A percentile compares a stretch with the other conserved stretches of the same genome.
phyloP scores from a whole-genome alignment of 495 filamentous ascomycete genomes.

The Gamarada debralockiae region DNA sequence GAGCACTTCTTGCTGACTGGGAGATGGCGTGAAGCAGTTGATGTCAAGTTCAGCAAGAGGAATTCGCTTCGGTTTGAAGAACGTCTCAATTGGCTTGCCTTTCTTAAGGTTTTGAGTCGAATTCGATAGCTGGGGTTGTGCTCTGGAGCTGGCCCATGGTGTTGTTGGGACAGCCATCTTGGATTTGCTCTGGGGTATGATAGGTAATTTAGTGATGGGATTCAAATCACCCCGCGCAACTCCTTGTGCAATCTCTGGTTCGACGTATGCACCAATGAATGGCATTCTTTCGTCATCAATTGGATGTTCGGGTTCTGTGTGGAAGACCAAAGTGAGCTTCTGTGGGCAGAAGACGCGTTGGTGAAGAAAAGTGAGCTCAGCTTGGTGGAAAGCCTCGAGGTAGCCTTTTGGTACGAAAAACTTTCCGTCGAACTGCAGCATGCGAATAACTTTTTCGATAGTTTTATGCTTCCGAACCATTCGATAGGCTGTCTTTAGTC shows the following conservation, averaged over 20 bases:
- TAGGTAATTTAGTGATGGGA: conserved; percentile 78
- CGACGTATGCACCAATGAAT: conserved; percentile 74
- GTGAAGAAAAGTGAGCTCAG: conserved; percentile 88
- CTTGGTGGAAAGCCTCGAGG: conserved; percentile 70
- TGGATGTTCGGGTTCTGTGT: conserved; percentile 58
- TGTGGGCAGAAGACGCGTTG: conserved; percentile 90
- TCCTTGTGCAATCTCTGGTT: conserved; percentile 62
- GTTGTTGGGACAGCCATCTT: conserved; percentile 29
- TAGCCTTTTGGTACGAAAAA: conserved; percentile 76
- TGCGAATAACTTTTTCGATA: conserved; percentile 75
- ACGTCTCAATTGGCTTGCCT: conserved; percentile 65
- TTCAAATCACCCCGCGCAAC: conserved; percentile 85
- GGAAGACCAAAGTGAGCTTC: conserved; percentile 62
- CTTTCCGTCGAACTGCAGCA: conserved; percentile 83
- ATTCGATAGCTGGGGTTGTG: conserved; percentile 28
- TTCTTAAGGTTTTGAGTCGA: conserved; percentile 55
- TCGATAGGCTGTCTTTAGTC: conserved; percentile 88
- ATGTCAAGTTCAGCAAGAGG: conserved; percentile 84
- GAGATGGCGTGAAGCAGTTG: conserved; percentile 74
- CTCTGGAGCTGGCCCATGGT: conserved; percentile 16
- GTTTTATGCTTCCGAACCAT: conserved; percentile 85
- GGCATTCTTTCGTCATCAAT: conserved; percentile 62
- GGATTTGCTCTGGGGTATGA: conserved; percentile 42
- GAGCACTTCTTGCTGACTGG: conserved; percentile 60
- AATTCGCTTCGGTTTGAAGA: conserved; percentile 71